Conservation (phyloP, 139 green algal genomes). For the Chlamydomonas sphaeroides region DNA sequence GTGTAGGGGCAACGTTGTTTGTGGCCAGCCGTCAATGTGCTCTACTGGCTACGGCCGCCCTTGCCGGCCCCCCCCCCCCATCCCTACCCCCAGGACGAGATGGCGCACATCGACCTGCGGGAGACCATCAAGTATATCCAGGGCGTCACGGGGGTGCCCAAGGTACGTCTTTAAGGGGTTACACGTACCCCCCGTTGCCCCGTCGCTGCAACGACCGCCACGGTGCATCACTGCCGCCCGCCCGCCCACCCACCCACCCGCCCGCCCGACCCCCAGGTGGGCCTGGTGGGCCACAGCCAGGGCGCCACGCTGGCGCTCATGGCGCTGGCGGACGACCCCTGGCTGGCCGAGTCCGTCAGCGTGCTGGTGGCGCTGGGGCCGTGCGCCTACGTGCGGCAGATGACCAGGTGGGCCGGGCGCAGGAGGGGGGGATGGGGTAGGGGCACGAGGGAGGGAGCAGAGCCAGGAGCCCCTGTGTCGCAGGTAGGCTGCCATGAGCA, state of each 20-base stretch:
- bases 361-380: constrained; percentile 71
- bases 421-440: too few species aligned
- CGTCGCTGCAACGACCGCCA: not conserved
- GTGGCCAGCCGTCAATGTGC: too few species aligned
- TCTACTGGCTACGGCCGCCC: not conserved
- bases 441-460: too few species aligned
- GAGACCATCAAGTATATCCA: constrained; percentile 68
- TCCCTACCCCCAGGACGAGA: constrained; percentile 64
- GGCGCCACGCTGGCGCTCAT: constrained; percentile 61
- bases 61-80: too few species aligned
- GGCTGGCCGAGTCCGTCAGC: constrained; percentile 53
- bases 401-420: too few species aligned
- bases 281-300: constrained; percentile 65
- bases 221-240: not conserved
- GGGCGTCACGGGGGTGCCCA: constrained; percentile 53
- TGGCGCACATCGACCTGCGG: constrained; percentile 78
- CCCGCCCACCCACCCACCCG: not conserved
- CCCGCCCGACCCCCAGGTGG: constrained; percentile 28
- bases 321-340: constrained; percentile 53
- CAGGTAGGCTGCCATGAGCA: too few species aligned
- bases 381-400: constrained; percentile 57
- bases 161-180: too few species aligned
- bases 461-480: too few species aligned
- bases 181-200: not conserved
- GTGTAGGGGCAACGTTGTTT: too few species aligned